phyloP scores from a whole-genome alignment of 2,329 filamentous ascomycete genomes.

The Diplodia intermedia region DNA sequence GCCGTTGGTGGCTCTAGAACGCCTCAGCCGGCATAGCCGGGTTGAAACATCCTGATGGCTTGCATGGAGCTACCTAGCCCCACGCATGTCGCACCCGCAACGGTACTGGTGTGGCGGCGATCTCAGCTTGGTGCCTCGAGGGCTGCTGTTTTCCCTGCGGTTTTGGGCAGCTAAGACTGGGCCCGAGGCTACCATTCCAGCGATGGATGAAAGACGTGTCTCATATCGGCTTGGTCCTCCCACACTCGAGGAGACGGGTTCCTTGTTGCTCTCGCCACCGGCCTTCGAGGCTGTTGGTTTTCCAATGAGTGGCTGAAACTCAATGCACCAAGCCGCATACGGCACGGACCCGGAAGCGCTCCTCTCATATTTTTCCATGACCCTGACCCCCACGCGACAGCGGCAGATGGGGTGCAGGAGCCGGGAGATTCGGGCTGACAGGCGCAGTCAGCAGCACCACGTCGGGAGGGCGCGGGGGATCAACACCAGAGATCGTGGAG shows the following conservation, averaged over 20 bases:
- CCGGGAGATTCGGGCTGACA: slow-evolving; percentile 5
- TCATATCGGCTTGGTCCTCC: not conserved
- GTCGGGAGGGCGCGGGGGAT: not conserved
- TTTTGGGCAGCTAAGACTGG: not conserved
- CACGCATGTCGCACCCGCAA: slow-evolving; percentile 17
- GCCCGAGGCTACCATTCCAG: not conserved
- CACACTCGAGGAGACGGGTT: not conserved
- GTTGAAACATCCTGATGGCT: slow-evolving; percentile 16
- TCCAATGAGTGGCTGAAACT: slow-evolving; percentile 12
- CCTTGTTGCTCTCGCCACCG: not conserved
- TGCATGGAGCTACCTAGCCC: slow-evolving; percentile 1
- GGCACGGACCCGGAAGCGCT: slow-evolving; percentile 10
- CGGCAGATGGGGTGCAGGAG: slow-evolving; percentile 4
- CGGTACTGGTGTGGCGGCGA: slow-evolving; percentile 3
- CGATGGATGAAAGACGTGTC: not conserved
- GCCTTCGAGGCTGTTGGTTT: not conserved
- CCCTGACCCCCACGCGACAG: slow-evolving; percentile 4
- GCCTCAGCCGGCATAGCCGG: slow-evolving; percentile 8
- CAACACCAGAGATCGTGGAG: slow-evolving; percentile 7
- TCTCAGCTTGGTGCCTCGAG: not conserved
- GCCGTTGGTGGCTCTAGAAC: not conserved
- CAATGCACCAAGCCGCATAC: slow-evolving; percentile 14
- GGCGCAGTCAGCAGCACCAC: not conserved
- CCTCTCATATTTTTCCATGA: slow-evolving; percentile 14
- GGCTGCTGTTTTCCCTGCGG: not conserved